A percentile compares a stretch with the other conserved stretches of the same genome.
These are phyloP conservation scores for Ceratocystis eucalypticola DNA, from an alignment of 2,329 filamentous ascomycete species.

Conservation along the genomic window DNA sequence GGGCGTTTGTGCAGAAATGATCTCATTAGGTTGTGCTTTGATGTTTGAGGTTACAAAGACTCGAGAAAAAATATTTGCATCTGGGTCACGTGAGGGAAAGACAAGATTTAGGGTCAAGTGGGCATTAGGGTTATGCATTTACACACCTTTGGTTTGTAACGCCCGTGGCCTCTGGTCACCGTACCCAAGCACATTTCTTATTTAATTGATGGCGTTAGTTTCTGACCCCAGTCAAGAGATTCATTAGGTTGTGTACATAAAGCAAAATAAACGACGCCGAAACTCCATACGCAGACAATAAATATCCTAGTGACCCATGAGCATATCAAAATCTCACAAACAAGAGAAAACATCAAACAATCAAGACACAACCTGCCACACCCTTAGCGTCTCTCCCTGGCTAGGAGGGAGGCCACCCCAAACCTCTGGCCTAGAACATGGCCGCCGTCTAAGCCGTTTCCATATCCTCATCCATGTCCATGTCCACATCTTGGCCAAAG, in stretches of 20 bases:
- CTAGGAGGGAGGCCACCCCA: background rate
- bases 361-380: background rate
- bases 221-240: too few species aligned
- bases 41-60: background rate
- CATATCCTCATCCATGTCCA: slow-evolving; percentile 42
- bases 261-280: slow-evolving; percentile 4
- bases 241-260: background rate
- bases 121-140: rapidly evolving
- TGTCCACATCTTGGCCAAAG: slow-evolving; percentile 40
- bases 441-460: background rate
- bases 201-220: too few species aligned
- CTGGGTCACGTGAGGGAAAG: background rate
- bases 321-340: slow-evolving; percentile 3
- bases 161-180: too few species aligned
- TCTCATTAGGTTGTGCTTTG: background rate
- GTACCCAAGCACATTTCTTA: too few species aligned
- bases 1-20: background rate
- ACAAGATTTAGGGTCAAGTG: rapidly evolving
- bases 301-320: background rate
- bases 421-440: background rate
- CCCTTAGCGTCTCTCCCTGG: background rate
- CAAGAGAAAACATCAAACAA: slow-evolving; percentile 3
- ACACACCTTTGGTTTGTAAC: too few species aligned
- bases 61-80: background rate
- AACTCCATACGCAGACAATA: slow-evolving; percentile 14